Evolutionary conservation across 345 rosid genomes (phyloP), one percentile per base, ranked within the genome.

Genomic region (Combretum micranthum): DNA sequence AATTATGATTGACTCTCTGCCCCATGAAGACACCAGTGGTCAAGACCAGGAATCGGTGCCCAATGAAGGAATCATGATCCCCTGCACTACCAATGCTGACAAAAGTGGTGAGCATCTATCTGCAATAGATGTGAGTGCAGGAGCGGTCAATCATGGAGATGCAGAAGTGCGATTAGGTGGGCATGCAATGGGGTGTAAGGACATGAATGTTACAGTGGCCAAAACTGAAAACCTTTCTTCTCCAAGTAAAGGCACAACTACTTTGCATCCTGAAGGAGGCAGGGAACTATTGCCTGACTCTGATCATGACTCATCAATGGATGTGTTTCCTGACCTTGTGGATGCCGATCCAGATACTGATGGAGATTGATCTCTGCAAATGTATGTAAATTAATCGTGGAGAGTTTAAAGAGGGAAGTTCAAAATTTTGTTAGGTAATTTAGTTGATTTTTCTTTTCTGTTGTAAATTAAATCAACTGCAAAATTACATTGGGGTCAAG

Each of bases 321-420:
- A 67, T 49, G 68, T 78, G 1, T 44, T 77, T 46, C 87, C 85
- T 0, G 77, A 62, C 17, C 80, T 82, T 16, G 76, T 80, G 13
- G 78, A 73, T 12, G 80, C 45, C 0, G 81, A 77, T 54, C 74
- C 83, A 19, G 85, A 79, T 71, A 71, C 83, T 9, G 78, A 65
- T 56, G 65, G 9, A 32, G 39, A 32, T 32, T 32, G 39, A 32
- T 32, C 6, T 32, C 10, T 32, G 39, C 39, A 32, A 11, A 32
- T 32, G 39, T 4, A 32, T 32, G 39, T 32, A 32, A 32, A 32
- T 32, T 32, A 7, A 32, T 7, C 9, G 9, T 32, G 5, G 9
- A 32, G 3, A 4, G 39, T 32, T 25, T 25, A 25, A 25, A 32
- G 10, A 4, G 9, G 39, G 10, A 32, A 32, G 39, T 32, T 32